Conservation (phyloP, 2,329 filamentous ascomycete species). For the Fusarium staphyleae region DNA sequence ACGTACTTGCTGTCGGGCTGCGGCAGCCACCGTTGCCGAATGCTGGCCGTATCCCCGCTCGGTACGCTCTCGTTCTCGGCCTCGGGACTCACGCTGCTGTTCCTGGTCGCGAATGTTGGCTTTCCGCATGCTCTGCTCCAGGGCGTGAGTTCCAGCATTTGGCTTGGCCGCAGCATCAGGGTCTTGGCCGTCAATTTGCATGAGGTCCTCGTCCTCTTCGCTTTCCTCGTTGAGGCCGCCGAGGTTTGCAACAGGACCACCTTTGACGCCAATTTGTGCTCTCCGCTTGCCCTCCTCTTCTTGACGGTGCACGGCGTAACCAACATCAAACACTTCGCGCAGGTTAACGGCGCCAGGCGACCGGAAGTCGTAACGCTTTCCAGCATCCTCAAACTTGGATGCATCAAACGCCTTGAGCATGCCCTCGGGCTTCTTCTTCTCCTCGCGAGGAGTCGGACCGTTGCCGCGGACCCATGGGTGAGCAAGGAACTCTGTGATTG, state of each 20-base stretch:
- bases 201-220: slow-evolving; percentile 57
- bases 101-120: slow-evolving; percentile 71
- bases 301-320: slow-evolving; percentile 96
- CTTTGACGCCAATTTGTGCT: slow-evolving; percentile 81
- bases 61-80: slow-evolving; percentile 46
- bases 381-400: slow-evolving; percentile 60
- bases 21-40: slow-evolving; percentile 81
- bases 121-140: slow-evolving; percentile 88
- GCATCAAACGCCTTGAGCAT: slow-evolving; percentile 64
- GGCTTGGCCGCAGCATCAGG: slow-evolving; percentile 51
- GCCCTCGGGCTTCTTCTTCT: slow-evolving; percentile 60
- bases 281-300: slow-evolving; percentile 94
- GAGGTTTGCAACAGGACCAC: slow-evolving; percentile 62
- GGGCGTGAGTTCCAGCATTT: slow-evolving; percentile 65
- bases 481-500: slow-evolving; percentile 89
- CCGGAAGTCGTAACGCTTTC: slow-evolving; percentile 86
- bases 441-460: slow-evolving; percentile 62
- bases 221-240: slow-evolving; percentile 74
- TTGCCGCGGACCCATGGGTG: slow-evolving; percentile 90
- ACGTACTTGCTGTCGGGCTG: slow-evolving; percentile 79
- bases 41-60: slow-evolving; percentile 87
- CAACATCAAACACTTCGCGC: slow-evolving; percentile 96
- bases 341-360: slow-evolving; percentile 95
- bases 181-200: slow-evolving; percentile 67
- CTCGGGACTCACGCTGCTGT: slow-evolving; percentile 39